These are phyloP conservation scores for Canariomyces notabilis DNA, from an alignment of 2,329 filamentous ascomycete genomes.

Conservation along the genomic window DNA sequence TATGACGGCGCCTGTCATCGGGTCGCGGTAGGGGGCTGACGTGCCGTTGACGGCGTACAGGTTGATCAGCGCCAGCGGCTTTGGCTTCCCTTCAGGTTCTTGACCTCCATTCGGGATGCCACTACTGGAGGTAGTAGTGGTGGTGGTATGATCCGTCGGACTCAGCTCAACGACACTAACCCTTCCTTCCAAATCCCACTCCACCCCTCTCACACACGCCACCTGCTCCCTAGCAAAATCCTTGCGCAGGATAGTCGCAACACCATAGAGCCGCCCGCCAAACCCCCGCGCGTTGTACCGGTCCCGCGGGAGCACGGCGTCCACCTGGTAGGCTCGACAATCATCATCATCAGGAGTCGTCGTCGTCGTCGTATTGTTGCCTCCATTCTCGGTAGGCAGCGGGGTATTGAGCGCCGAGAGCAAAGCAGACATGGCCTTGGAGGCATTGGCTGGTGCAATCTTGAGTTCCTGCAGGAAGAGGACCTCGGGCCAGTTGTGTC, in stretches of 20 bases:
- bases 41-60: slow-evolving; percentile 52
- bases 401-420: slow-evolving; percentile 21
- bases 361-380: neutral
- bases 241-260: slow-evolving; percentile 43
- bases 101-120: too few species aligned
- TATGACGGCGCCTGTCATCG: slow-evolving; percentile 35
- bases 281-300: slow-evolving; percentile 45
- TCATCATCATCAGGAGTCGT: slow-evolving; percentile 3
- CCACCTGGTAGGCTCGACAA: slow-evolving; percentile 23
- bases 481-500: slow-evolving; percentile 26
- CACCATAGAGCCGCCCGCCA: slow-evolving; percentile 47
- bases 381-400: too few species aligned
- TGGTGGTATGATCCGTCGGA: neutral
- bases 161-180: slow-evolving; percentile 40
- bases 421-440: slow-evolving; percentile 14
- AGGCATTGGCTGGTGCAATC: slow-evolving; percentile 13
- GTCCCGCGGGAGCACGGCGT: slow-evolving; percentile 45
- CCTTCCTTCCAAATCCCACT: slow-evolving; percentile 49
- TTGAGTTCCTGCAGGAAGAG: slow-evolving; percentile 28
- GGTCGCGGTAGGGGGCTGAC: slow-evolving; percentile 39
- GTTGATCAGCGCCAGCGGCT: slow-evolving; percentile 42
- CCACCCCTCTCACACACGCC: slow-evolving; percentile 34
- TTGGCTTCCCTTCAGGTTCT: neutral
- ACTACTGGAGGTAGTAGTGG: neutral
- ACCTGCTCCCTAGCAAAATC: slow-evolving; percentile 35